Conservation (phyloP, 176 grass and related monocot species). For the Guadua angustifolia region DNA sequence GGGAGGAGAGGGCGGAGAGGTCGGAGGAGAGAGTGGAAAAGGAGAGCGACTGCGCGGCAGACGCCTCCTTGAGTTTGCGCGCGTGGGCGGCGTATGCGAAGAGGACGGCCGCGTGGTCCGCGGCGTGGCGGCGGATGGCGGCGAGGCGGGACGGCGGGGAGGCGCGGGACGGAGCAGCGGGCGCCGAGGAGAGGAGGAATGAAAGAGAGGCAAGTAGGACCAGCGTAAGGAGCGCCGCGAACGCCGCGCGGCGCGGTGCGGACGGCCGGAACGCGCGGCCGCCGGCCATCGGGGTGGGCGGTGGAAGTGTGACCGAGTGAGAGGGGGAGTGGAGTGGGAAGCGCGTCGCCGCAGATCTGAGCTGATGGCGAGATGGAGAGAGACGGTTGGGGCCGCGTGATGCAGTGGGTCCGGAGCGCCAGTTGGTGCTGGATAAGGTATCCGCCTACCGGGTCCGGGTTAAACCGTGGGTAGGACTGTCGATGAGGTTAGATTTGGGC, state of each 20-base stretch:
- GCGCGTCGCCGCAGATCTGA: constrained; percentile 45
- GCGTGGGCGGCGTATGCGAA: constrained; percentile 73
- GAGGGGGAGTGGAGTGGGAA: constrained; percentile 21
- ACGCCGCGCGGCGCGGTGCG: constrained; percentile 57
- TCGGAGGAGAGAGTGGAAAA: constrained; percentile 72
- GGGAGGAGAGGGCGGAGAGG: constrained; percentile 63
- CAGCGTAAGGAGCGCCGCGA: constrained; percentile 69
- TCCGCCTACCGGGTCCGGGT: background rate
- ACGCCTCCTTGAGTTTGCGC: constrained; percentile 84
- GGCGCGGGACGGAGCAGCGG: constrained; percentile 7
- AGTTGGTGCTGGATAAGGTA: background rate
- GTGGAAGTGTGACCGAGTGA: background rate
- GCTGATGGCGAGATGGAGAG: constrained; percentile 24
- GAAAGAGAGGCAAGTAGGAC: constrained; percentile 55
- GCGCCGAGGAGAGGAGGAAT: constrained; percentile 50
- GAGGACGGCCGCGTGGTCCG: constrained; percentile 82
- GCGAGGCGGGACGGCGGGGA: constrained; percentile 57
- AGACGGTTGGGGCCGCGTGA: background rate
- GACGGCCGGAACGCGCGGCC: constrained; percentile 72
- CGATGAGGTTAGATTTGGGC: constrained; percentile 39
- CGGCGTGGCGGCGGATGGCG: constrained; percentile 64
- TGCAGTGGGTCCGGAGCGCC: background rate
- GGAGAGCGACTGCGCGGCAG: constrained; percentile 69
- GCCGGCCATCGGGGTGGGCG: constrained; percentile 64
- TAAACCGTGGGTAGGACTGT: constrained; percentile 27